These are phyloP conservation scores for Chrysanthemum makinoi DNA, from an alignment of 129 eudicot species.

Conservation along the genomic window DNA sequence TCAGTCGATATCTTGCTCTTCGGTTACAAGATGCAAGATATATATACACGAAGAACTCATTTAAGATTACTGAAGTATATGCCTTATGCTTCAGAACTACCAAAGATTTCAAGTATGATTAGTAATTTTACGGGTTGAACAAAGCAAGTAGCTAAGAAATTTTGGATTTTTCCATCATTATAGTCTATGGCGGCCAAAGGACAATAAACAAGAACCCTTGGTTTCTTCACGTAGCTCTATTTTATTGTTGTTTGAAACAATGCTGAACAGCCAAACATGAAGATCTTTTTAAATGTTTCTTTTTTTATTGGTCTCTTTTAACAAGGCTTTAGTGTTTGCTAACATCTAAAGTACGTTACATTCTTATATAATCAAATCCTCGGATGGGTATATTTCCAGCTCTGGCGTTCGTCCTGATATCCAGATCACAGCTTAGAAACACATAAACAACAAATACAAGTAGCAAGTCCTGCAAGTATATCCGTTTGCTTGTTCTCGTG, in stretches of 20 bases:
- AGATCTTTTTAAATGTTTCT: background rate
- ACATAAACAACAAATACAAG: background rate
- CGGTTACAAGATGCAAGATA: background rate
- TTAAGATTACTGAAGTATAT: slow-evolving; percentile 9
- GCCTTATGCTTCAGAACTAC: slow-evolving; percentile 12
- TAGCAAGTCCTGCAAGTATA: background rate
- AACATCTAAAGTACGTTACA: background rate
- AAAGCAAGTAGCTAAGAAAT: background rate
- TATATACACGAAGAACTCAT: background rate
- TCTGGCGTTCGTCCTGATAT: background rate
- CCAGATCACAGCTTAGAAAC: background rate
- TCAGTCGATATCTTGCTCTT: background rate
- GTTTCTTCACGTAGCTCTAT: background rate
- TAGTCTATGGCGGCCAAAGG: background rate
- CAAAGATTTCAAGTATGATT: background rate
- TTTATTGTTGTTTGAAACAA: background rate
- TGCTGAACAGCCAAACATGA: slow-evolving; percentile 4
- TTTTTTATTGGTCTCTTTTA: background rate
- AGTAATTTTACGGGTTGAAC: background rate
- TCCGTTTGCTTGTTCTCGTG: background rate
- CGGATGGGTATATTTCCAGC: background rate
- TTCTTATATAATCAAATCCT: slow-evolving; percentile 13
- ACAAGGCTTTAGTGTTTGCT: background rate
- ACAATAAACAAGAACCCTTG: background rate
- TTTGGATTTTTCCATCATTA: background rate